Percentiles rank a stretch among this genome's conserved stretches.
Conservation (phyloP, 2,329 filamentous ascomycete species). For the Alternaria sp. region DNA sequence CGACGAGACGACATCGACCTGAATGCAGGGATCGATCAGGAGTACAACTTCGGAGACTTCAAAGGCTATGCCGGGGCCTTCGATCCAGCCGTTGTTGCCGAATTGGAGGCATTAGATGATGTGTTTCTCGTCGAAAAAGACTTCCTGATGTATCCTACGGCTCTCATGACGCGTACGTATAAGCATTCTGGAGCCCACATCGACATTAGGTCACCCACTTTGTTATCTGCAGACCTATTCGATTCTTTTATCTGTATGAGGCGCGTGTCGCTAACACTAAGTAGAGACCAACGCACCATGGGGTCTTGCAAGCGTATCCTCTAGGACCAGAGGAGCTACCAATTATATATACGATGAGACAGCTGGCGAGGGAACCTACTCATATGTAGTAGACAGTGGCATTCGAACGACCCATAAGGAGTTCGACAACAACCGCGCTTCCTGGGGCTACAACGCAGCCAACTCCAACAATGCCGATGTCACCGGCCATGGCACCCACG, state of each 20-base stretch:
- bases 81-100: conserved; percentile 36
- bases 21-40: conserved; percentile 27
- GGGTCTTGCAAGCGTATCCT: conserved; percentile 42
- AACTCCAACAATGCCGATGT: conserved; percentile 29
- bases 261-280: conserved; percentile 1
- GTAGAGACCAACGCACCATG: conserved; percentile 28
- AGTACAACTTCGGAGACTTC: conserved; percentile 37
- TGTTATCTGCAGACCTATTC: background rate
- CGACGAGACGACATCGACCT: conserved; percentile 20
- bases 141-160: conserved; percentile 32
- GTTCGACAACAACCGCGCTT: conserved; percentile 32
- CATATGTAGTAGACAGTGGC: conserved; percentile 69
- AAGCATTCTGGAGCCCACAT: background rate
- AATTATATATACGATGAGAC: conserved; percentile 35
- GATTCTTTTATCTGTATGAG: too few species aligned
- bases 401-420: conserved; percentile 60
- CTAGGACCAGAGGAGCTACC: conserved; percentile 18
- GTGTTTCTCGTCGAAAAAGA: conserved; percentile 35
- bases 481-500: conserved; percentile 43
- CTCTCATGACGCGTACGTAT: conserved; percentile 27
- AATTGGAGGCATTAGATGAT: conserved; percentile 34
- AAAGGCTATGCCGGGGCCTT: conserved; percentile 42
- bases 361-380: conserved; percentile 30
- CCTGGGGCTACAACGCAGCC: conserved; percentile 39
- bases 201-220: background rate